These are phyloP conservation scores for Gryganskiella cystojenkinii DNA, from an alignment of 192 early-diverging fungal genomes.

Conservation along the genomic window DNA sequence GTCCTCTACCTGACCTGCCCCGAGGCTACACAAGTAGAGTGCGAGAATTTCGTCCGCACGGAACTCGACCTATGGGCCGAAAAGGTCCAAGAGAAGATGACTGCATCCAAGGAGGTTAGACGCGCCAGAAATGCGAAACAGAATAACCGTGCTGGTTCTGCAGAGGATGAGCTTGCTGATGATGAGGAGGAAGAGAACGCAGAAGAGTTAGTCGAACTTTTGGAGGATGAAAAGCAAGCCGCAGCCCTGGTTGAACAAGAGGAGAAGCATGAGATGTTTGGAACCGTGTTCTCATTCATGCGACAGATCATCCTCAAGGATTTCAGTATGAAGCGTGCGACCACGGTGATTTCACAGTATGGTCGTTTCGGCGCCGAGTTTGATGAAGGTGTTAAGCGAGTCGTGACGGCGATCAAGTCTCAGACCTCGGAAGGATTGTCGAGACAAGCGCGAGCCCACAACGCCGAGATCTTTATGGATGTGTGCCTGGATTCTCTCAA, in stretches of 20 bases:
- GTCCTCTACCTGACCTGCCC: slow-evolving; percentile 49
- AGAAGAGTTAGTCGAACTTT: slow-evolving; percentile 12
- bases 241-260: slow-evolving; percentile 35
- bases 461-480: slow-evolving; percentile 35
- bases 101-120: slow-evolving; percentile 17
- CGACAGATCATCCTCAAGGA: slow-evolving; percentile 56
- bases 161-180: slow-evolving; percentile 1
- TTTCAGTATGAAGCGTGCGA: slow-evolving; percentile 49
- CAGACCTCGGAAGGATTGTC: slow-evolving; percentile 21
- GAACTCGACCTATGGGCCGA: slow-evolving; percentile 43
- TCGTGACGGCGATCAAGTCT: slow-evolving; percentile 54
- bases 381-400: slow-evolving; percentile 57
- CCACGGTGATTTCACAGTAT: slow-evolving; percentile 45
- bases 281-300: slow-evolving; percentile 50
- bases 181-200: neutral
- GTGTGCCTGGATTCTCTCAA: slow-evolving; percentile 55
- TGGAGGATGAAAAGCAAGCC: slow-evolving; percentile 25
- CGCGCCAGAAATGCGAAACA: slow-evolving; percentile 3
- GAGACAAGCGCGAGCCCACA: slow-evolving; percentile 10
- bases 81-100: slow-evolving; percentile 21
- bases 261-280: slow-evolving; percentile 52
- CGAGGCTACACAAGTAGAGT: slow-evolving; percentile 35
- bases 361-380: slow-evolving; percentile 51
- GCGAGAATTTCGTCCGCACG: slow-evolving; percentile 51
- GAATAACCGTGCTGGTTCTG: neutral